Evolutionary conservation across 2,329 filamentous ascomycete species (phyloP).

Genomic region (Truncatella angustata): DNA sequence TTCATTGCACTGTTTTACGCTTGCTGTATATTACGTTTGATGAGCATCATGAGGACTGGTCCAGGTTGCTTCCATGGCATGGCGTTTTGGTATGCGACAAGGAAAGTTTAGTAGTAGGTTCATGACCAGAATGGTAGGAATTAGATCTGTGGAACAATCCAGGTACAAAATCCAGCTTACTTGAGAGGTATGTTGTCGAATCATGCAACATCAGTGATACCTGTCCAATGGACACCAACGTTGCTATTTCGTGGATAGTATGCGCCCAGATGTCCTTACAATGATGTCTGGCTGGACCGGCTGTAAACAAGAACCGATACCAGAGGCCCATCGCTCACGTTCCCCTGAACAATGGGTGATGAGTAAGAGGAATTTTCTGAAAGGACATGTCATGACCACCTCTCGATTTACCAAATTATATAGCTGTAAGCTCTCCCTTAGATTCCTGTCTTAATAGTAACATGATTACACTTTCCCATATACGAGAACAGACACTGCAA

Average conservation of each 20-base stretch:
- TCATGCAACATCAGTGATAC: constrained; percentile 1
- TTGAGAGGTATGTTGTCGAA: constrained; percentile 2
- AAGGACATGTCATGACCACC: constrained; percentile 27
- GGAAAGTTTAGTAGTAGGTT: neutral
- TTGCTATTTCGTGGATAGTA: constrained; percentile 75
- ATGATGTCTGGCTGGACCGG: constrained; percentile 80
- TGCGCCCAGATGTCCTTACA: constrained; percentile 66
- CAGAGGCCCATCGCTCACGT: constrained; percentile 33
- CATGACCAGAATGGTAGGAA: neutral
- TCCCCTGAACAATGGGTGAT: constrained; percentile 25
- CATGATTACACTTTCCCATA: too few species aligned
- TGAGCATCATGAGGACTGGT: constrained; percentile 3
- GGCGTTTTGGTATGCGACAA: constrained; percentile 10
- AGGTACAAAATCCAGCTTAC: constrained; percentile 10
- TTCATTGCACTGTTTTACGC: too few species aligned
- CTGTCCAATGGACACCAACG: constrained; percentile 52
- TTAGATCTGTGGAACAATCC: constrained; percentile 11
- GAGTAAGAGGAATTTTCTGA: constrained; percentile 39
- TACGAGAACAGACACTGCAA: too few species aligned
- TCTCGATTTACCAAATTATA: too few species aligned
- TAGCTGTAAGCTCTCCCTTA: too few species aligned
- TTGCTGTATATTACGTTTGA: constrained; percentile 6
- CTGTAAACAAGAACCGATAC: constrained; percentile 58
- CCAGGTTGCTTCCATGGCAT: constrained; percentile 5
- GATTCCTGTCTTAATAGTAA: too few species aligned